These are phyloP conservation scores for Cryphonectria carpinicola DNA, from an alignment of 2,329 filamentous ascomycete species.

Conservation along the genomic window DNA sequence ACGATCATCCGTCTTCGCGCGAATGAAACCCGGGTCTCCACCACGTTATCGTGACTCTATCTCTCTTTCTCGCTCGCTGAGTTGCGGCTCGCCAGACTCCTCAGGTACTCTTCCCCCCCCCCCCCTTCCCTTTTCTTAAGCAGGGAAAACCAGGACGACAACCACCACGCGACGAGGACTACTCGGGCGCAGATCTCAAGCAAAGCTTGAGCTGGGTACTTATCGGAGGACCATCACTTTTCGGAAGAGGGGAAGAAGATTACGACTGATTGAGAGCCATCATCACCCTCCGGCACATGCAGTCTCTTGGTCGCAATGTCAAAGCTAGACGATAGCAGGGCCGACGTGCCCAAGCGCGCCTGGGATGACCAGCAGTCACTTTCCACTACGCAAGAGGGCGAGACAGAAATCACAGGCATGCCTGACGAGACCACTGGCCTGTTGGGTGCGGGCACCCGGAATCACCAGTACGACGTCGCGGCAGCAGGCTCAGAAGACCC, in stretches of 20 bases:
- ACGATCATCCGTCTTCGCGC: background rate
- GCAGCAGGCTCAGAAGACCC: conserved; percentile 29
- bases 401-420: conserved; percentile 12
- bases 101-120: background rate
- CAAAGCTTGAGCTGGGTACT: background rate
- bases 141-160: background rate
- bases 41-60: background rate
- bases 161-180: background rate
- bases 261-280: no score
- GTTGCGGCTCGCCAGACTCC: background rate
- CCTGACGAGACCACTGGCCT: conserved; percentile 44
- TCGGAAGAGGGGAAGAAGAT: background rate
- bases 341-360: conserved; percentile 3
- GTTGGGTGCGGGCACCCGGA: conserved; percentile 38
- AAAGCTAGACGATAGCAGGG: conserved; percentile 6
- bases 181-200: background rate
- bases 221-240: background rate
- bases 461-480: conserved; percentile 29
- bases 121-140: background rate
- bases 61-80: background rate
- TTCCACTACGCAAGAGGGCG: conserved; percentile 18
- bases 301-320: background rate
- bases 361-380: conserved; percentile 20
- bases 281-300: background rate
- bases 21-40: background rate